phyloP scores from a whole-genome alignment of 148 eudicot genomes.

The Rhododendron ovatum region DNA sequence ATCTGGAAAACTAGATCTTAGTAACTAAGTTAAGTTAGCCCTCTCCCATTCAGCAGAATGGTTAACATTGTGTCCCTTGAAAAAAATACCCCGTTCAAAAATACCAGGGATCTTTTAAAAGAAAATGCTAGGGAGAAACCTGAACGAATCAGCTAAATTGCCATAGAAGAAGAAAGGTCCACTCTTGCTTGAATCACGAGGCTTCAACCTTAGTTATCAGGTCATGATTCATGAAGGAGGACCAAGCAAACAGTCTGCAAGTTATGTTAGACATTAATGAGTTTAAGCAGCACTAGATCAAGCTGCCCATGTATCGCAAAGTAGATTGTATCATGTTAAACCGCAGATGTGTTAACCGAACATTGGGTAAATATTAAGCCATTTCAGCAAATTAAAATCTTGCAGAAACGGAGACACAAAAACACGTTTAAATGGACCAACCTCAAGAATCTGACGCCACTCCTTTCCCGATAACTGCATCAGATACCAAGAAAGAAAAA shows the following conservation, averaged over 20 bases:
- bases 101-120: conserved; percentile 8
- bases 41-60: conserved; percentile 8
- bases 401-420: neutral
- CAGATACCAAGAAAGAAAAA: conserved; percentile 2
- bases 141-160: conserved; percentile 17
- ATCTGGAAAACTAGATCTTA: conserved; percentile 3
- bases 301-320: conserved; percentile 4
- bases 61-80: conserved; percentile 8
- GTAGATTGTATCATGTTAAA: neutral
- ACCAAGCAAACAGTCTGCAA: conserved; percentile 32
- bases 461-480: conserved; percentile 82
- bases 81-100: conserved; percentile 9
- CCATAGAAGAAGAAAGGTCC: conserved; percentile 18
- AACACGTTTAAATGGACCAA: conserved; percentile 26
- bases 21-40: conserved; percentile 5
- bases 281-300: conserved; percentile 12
- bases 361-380: neutral
- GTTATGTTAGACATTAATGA: conserved; percentile 24
- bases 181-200: conserved; percentile 27
- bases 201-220: conserved; percentile 37
- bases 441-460: conserved; percentile 90
- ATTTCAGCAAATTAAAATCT: neutral
- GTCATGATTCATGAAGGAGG: conserved; percentile 33
- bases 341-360: neutral
- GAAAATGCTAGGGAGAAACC: conserved; percentile 13